These are phyloP conservation scores for Pichia cabralensis DNA, from an alignment of 805 yeast species.

Conservation along the genomic window DNA sequence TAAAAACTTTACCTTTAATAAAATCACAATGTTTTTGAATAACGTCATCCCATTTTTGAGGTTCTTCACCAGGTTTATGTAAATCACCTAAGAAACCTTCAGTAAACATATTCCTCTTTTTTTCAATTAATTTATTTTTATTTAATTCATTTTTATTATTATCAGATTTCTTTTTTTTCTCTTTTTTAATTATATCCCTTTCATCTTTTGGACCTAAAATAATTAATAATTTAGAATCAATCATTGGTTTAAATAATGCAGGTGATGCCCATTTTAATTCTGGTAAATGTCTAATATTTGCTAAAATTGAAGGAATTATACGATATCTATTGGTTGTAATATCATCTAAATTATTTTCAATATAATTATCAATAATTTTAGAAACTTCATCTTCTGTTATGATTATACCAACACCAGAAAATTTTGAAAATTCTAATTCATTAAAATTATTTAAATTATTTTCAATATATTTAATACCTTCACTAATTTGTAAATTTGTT, in stretches of 20 bases:
- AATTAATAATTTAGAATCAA: constrained; percentile 66
- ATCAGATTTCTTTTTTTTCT: constrained; percentile 44
- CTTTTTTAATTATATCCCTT: constrained; percentile 75
- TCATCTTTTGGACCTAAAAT: constrained; percentile 93
- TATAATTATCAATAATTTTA: constrained; percentile 45
- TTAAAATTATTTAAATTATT: constrained; percentile 31
- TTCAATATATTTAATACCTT: constrained; percentile 69
- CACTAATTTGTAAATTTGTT: constrained; percentile 65
- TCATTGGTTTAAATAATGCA: constrained; percentile 71
- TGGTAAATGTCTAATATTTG: constrained; percentile 63
- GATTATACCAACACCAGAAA: constrained; percentile 75
- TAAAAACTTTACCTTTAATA: constrained; percentile 75
- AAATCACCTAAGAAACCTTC: constrained; percentile 95
- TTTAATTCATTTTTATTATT: constrained; percentile 2
- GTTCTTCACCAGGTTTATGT: constrained; percentile 92
- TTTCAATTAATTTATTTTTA: neutral
- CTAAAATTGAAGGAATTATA: constrained; percentile 65
- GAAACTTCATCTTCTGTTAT: constrained; percentile 59
- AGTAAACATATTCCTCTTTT: constrained; percentile 69
- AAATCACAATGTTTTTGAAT: constrained; percentile 70
- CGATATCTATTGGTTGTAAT: constrained; percentile 71
- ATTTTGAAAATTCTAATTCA: constrained; percentile 43
- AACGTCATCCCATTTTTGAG: constrained; percentile 79
- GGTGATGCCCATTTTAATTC: constrained; percentile 90
- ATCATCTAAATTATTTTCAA: constrained; percentile 47